Percentiles rank a stretch among this genome's conserved stretches.
Conservation (phyloP, 179 eudicot species). For the Spinacia oleracea region DNA sequence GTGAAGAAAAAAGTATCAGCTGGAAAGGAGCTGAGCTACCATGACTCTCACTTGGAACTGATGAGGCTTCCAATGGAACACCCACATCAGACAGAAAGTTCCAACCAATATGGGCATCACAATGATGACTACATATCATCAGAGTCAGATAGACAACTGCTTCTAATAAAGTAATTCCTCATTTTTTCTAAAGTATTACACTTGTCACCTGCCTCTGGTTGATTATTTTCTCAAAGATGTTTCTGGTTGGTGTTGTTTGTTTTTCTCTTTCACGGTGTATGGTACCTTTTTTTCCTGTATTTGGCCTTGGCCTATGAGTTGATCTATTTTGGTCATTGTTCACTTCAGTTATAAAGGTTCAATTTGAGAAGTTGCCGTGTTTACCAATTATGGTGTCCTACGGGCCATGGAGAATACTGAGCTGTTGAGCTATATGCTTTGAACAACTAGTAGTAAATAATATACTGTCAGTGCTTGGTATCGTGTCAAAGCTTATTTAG, state of each 20-base stretch:
- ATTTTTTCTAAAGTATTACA: neutral
- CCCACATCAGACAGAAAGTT: constrained; percentile 50
- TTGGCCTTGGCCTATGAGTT: neutral
- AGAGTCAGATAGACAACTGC: constrained; percentile 84
- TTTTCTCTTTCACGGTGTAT: neutral
- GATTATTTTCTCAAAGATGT: neutral
- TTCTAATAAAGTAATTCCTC: constrained; percentile 64
- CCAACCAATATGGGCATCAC: constrained; percentile 54
- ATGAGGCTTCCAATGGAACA: constrained; percentile 70
- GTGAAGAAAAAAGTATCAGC: constrained; percentile 62
- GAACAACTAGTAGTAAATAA: neutral
- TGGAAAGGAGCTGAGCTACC: constrained; percentile 56
- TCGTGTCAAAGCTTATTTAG: neutral
- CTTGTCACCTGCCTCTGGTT: neutral
- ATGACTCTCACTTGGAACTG: constrained; percentile 66
- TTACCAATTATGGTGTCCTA: neutral
- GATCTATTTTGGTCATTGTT: neutral
- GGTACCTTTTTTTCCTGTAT: neutral
- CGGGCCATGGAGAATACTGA: neutral
- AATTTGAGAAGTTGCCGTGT: neutral
- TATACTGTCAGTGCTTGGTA: too few relatives aligned
- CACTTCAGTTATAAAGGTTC: neutral
- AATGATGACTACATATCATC: constrained; percentile 81
- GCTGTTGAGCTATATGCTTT: neutral
- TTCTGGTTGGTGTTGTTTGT: neutral